phyloP scores from a whole-genome alignment of 176 grass and related monocot species.

The Juncus effusus region DNA sequence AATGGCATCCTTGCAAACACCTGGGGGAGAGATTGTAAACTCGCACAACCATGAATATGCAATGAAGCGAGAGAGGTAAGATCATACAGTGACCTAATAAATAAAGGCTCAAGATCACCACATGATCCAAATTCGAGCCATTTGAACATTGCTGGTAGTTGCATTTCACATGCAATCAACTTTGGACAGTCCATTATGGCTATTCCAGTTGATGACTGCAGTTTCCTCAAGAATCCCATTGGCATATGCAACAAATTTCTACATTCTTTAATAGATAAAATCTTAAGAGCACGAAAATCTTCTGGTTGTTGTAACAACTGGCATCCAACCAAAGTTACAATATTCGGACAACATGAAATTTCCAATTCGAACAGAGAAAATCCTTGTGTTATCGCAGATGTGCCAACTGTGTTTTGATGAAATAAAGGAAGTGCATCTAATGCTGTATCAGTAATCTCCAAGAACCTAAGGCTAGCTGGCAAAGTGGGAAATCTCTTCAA shows the following conservation, averaged over 20 bases:
- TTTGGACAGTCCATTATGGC: neutral
- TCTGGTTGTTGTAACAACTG: no score
- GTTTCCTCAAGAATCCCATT: neutral
- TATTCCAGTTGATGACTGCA: no score
- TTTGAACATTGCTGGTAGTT: neutral
- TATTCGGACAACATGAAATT: no score
- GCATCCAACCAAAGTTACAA: no score
- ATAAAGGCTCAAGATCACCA: neutral
- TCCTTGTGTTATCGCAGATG: neutral
- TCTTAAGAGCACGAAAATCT: neutral
- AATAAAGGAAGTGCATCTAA: constrained; percentile 23
- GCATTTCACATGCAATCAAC: neutral
- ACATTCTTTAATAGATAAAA: neutral
- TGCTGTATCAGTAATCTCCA: neutral
- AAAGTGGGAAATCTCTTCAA: neutral
- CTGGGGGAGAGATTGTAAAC: constrained; percentile 11
- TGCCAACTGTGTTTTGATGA: neutral
- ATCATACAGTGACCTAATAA: neutral
- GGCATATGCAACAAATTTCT: constrained; percentile 27
- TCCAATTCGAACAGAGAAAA: neutral
- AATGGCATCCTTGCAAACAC: constrained; percentile 20
- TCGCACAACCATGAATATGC: neutral
- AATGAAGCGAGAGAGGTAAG: constrained; percentile 15
- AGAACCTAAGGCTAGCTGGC: constrained; percentile 19
- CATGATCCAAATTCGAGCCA: neutral